Evolutionary conservation across 2,329 filamentous ascomycete species (phyloP), one percentile per base, ranked within the genome.

Genomic region (Chaetomium globosum): DNA sequence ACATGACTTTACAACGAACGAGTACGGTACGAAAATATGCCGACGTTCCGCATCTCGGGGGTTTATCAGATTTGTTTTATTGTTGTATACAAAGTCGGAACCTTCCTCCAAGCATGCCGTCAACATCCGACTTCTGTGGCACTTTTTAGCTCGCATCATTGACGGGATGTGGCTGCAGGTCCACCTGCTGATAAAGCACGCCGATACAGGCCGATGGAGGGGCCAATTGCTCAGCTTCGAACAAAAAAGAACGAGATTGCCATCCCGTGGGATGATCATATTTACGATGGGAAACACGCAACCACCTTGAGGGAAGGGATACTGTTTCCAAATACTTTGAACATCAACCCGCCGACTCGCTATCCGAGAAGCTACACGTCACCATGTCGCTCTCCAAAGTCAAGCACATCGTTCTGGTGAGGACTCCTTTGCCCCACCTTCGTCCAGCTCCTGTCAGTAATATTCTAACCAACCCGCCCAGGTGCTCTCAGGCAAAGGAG

Each of bases 401-500:
- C 73, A 89, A 91, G 73, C 88, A 93, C 75, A 89, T 95, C 68
- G 82, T 93, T 69, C 85, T 95, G 71, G 90, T 78, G 13, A 48
- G 75, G 65, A 48, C 33, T 8, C 52, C 63, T 33, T 36, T 9
- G n/a, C 26, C 55, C 62, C 60, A 33, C 43, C 39, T 8, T 60
- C 56, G 39, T 57, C 30, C 33, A 46, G 19, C 12, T 43, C 46
- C n/a, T 36, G 31, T 48, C 33, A 21, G 51, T 12, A 4, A 26
- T 26, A 30, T 23, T 51, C 63, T 71, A 46, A 70, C 59, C 48
- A 56, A 31, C 39, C 10, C 9, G 0, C 46, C 9, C 23, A 87
- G 85, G 85, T 94, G 68, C 89, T 99, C 56, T 98, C 95, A 13
- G 95, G 95, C 72, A 99, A 99, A 84, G 95, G 95, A 74, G 95